These are phyloP conservation scores for Ascochyta rabiei DNA, from an alignment of 2,329 filamentous ascomycete species.

Conservation along the genomic window DNA sequence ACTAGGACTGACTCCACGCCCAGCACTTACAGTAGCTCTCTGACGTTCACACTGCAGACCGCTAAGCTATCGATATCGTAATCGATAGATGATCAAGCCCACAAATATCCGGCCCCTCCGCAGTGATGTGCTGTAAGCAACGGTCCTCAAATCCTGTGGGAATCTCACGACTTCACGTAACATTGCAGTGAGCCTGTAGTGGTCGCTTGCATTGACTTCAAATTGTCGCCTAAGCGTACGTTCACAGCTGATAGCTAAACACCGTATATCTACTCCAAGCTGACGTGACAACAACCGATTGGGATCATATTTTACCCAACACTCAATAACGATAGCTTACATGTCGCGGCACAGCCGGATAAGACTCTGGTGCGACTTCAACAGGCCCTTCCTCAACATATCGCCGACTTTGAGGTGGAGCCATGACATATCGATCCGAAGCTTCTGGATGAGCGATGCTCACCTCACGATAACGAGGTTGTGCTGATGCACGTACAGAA, in stretches of 20 bases:
- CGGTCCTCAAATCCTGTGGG: background rate
- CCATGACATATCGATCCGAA: conserved; percentile 41
- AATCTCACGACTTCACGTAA: background rate
- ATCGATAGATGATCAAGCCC: conserved; percentile 15
- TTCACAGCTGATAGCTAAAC: background rate
- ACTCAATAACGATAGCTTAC: conserved; percentile 46
- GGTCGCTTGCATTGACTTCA: background rate
- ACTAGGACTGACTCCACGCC: too few species aligned
- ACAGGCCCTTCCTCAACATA: conserved; percentile 51
- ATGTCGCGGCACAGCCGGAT: conserved; percentile 38
- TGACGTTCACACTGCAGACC: background rate
- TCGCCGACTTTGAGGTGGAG: conserved; percentile 37
- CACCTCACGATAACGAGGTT: conserved; percentile 47
- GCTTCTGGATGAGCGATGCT: conserved; percentile 50
- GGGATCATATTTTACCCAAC: background rate
- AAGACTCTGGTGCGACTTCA: conserved; percentile 38
- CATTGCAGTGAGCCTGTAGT: background rate
- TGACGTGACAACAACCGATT: background rate
- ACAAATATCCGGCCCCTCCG: conserved; percentile 14
- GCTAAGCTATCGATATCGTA: conserved; percentile 10
- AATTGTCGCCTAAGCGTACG: background rate
- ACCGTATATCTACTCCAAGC: background rate
- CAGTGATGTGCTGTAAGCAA: conserved; percentile 8
- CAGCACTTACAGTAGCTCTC: too few species aligned
- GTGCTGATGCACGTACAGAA: conserved; percentile 35